Evolutionary conservation across 129 eudicot genomes (phyloP).

Genomic region (Logfia minima): DNA sequence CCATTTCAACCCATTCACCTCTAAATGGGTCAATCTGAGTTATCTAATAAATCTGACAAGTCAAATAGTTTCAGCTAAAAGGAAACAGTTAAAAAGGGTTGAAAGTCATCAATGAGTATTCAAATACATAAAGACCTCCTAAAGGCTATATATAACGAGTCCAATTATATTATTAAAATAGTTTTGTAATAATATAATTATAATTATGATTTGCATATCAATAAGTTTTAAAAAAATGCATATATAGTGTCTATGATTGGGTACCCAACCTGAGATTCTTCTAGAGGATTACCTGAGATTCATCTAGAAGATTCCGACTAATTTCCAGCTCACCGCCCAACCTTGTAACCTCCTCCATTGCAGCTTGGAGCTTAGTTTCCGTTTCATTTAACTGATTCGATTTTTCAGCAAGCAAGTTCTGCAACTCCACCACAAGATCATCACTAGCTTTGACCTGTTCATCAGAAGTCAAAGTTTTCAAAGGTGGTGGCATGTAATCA

Average conservation of each 20-base stretch:
- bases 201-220: not conserved
- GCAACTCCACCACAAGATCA: constrained; percentile 61
- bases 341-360: constrained; percentile 62
- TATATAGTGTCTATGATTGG: not conserved
- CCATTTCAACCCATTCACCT: not conserved
- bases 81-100: not conserved
- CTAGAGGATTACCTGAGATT: constrained; percentile 87
- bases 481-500: constrained; percentile 51
- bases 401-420: constrained; percentile 58
- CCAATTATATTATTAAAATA: not conserved
- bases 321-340: constrained; percentile 72
- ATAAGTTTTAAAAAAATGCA: not conserved
- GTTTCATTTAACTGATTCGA: constrained; percentile 48
- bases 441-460: constrained; percentile 34
- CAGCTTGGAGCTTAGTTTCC: constrained; percentile 50
- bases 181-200: not conserved
- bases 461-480: constrained; percentile 42
- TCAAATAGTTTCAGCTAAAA: not conserved
- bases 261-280: constrained; percentile 47
- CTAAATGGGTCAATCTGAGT: not conserved
- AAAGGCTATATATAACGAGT: not conserved
- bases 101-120: not conserved
- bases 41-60: not conserved
- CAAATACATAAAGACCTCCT: not conserved
- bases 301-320: constrained; percentile 72